Conservation (phyloP, 2,329 filamentous ascomycete genomes). For the Proliferodiscus dingleyae region DNA sequence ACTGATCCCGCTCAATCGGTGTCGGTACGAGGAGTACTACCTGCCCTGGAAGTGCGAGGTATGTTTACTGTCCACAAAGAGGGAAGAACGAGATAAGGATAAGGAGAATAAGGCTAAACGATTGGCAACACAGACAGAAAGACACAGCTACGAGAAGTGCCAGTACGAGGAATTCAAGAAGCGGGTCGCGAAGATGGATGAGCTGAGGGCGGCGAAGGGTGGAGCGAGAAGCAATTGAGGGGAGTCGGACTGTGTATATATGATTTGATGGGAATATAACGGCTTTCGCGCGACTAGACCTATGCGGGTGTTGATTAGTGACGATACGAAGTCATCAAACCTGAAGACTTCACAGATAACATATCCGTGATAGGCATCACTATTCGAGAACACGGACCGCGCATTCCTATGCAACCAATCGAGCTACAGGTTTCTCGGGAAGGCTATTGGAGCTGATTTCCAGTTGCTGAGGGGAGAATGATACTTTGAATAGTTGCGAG, state of each 20-base stretch:
- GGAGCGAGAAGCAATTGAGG: conserved; percentile 78
- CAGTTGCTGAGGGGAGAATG: no score
- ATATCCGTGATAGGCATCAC: no score
- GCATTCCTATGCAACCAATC: no score
- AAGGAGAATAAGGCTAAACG: conserved; percentile 12
- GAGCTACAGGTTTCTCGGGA: no score
- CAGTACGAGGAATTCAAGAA: conserved; percentile 99
- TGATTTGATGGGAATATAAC: conserved; percentile 12
- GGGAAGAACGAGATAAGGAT: background rate
- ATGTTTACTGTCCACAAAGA: conserved; percentile 33
- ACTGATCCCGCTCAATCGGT: conserved; percentile 91
- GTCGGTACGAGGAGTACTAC: conserved; percentile 87
- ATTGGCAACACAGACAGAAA: conserved; percentile 84
- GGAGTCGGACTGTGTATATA: conserved; percentile 10
- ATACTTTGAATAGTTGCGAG: no score
- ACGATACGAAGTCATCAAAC: no score
- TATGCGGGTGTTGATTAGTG: no score
- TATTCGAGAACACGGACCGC: no score
- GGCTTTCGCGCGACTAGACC: background rate
- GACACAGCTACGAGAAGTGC: conserved; percentile 98
- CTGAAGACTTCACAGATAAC: no score
- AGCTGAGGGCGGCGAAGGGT: conserved; percentile 79
- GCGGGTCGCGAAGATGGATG: conserved; percentile 97
- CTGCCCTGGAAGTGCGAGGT: conserved; percentile 98
- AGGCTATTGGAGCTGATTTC: no score